Conservation (phyloP, 2,329 filamentous ascomycete species). For the Neonectria punicea region DNA sequence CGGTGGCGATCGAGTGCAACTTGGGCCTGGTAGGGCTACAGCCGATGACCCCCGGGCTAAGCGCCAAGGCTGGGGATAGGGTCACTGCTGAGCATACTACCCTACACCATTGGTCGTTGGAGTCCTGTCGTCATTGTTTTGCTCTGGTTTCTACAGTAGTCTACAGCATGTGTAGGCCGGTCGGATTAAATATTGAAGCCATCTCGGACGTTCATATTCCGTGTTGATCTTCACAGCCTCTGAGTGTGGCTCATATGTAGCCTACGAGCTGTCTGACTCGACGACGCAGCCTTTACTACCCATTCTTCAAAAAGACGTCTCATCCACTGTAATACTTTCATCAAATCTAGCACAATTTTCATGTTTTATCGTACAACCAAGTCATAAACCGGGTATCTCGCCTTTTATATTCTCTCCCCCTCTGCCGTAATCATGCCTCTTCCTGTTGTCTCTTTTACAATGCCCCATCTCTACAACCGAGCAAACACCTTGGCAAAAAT, state of each 20-base stretch:
- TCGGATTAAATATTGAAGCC: neutral
- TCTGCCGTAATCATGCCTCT: neutral
- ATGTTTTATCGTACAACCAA: neutral
- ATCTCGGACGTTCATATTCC: neutral
- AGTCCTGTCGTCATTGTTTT: neutral
- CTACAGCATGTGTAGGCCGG: too few species aligned
- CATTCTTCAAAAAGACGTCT: neutral
- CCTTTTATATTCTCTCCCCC: neutral
- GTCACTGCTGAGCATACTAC: neutral
- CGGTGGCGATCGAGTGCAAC: neutral
- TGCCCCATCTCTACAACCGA: slow-evolving; percentile 58
- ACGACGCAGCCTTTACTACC: too few species aligned
- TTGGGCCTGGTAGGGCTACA: neutral
- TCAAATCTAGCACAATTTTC: neutral
- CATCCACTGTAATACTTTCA: neutral
- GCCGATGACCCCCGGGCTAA: neutral
- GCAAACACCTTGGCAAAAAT: slow-evolving; percentile 90
- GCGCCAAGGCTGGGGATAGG: neutral
- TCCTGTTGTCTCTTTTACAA: neutral
- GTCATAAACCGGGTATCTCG: slow-evolving; percentile 1
- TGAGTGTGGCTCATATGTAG: neutral
- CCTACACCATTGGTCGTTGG: neutral
- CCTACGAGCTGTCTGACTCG: neutral
- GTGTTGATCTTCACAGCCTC: neutral
- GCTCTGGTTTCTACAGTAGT: neutral